Conservation (phyloP, 1,284 basidiomycete species). For the Takashimella tepidaria region DNA sequence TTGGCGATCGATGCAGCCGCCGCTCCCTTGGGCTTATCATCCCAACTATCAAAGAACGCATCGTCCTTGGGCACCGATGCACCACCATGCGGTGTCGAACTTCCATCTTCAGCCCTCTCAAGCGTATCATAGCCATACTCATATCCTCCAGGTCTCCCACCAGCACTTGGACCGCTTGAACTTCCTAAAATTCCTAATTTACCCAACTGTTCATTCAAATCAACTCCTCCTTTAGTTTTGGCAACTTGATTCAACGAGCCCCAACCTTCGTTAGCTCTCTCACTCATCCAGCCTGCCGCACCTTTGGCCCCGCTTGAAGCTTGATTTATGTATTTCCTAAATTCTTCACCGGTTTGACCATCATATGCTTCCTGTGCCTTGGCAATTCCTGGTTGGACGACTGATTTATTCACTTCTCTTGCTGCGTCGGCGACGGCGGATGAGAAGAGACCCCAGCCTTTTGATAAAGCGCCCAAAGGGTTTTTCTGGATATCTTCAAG, state of each 20-base stretch:
- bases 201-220: constrained; percentile 44
- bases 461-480: constrained; percentile 42
- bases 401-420: constrained; percentile 42
- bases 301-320: constrained; percentile 27
- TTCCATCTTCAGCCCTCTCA: constrained; percentile 23
- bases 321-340: constrained; percentile 28
- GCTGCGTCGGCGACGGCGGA: constrained; percentile 40
- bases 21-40: constrained; percentile 12
- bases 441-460: constrained; percentile 49
- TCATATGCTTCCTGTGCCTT: constrained; percentile 31
- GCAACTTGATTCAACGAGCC: constrained; percentile 41
- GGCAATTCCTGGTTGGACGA: constrained; percentile 45
- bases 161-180: constrained; percentile 10
- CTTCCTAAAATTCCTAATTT: constrained; percentile 31
- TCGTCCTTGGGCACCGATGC: constrained; percentile 24
- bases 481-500: constrained; percentile 44
- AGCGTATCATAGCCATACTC: constrained; percentile 26
- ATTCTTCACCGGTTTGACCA: constrained; percentile 24
- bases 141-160: constrained; percentile 9
- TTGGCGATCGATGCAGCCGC: neutral
- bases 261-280: constrained; percentile 42
- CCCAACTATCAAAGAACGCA: constrained; percentile 39
- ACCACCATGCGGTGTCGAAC: constrained; percentile 20
- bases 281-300: constrained; percentile 33
- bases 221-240: constrained; percentile 39